These are phyloP conservation scores for Themeda triandra DNA, from an alignment of 176 grass and related monocot genomes.

Conservation along the genomic window DNA sequence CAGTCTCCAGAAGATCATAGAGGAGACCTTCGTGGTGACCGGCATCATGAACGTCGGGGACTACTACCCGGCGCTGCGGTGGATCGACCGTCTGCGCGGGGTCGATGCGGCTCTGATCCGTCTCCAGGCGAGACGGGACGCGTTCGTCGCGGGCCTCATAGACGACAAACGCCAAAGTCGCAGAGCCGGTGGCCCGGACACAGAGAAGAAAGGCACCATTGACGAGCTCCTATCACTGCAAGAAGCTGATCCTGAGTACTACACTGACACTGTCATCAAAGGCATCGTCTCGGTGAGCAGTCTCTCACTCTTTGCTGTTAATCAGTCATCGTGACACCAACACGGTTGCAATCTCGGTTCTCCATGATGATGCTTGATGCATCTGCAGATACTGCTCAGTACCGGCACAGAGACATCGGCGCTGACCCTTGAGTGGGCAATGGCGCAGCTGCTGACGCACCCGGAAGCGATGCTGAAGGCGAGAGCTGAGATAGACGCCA, in stretches of 20 bases:
- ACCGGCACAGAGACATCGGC: constrained; percentile 55
- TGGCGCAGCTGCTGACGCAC: constrained; percentile 54
- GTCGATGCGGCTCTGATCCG: neutral
- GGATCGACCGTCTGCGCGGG: constrained; percentile 32
- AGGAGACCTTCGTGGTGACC: constrained; percentile 25
- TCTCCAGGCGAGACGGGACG: constrained; percentile 33
- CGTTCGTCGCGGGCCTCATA: constrained; percentile 38
- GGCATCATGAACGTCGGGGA: constrained; percentile 45
- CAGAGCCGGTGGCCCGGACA: neutral
- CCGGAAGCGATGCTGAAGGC: constrained; percentile 30
- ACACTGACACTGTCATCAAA: constrained; percentile 57
- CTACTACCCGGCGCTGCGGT: constrained; percentile 46
- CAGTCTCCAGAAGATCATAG: constrained; percentile 42
- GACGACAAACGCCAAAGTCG: neutral
- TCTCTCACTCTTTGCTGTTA: neutral
- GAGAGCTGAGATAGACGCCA: constrained; percentile 34
- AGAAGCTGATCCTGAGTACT: constrained; percentile 40
- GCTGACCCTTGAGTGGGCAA: constrained; percentile 60
- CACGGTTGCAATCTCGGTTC: neutral
- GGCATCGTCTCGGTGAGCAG: constrained; percentile 46
- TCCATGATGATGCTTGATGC: neutral
- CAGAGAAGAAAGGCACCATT: constrained; percentile 27
- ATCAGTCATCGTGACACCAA: too few species aligned
- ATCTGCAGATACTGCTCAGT: constrained; percentile 24
- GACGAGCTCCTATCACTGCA: constrained; percentile 50